These are phyloP conservation scores for Penicillium polonicum DNA, from an alignment of 2,329 filamentous ascomycete species.

Conservation along the genomic window DNA sequence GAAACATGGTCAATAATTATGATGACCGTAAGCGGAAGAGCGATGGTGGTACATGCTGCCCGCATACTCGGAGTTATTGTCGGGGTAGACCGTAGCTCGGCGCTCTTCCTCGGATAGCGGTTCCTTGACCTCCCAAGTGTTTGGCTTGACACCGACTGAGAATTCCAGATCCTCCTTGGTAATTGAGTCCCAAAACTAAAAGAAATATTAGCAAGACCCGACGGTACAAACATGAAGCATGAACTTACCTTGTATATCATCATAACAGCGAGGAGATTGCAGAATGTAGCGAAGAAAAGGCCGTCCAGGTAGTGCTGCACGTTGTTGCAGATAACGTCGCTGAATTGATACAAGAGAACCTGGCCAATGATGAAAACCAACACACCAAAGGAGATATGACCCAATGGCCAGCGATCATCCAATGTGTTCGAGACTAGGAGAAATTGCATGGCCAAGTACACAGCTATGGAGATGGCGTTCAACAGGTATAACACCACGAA, in stretches of 20 bases:
- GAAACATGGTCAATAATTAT: conserved; percentile 33
- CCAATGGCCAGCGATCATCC: conserved; percentile 92
- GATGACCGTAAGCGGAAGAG: conserved; percentile 38
- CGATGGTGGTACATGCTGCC: conserved; percentile 46
- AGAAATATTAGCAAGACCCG: conserved; percentile 29
- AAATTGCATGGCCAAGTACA: conserved; percentile 86
- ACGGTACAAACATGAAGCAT: neutral
- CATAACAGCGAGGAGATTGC: conserved; percentile 94
- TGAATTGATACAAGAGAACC: conserved; percentile 88
- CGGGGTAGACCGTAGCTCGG: conserved; percentile 68
- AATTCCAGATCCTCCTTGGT: conserved; percentile 98
- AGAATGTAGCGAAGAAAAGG: conserved; percentile 88
- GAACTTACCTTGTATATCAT: conserved; percentile 92
- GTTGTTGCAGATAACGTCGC: conserved; percentile 75
- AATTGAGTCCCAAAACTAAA: conserved; percentile 97
- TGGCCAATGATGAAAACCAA: conserved; percentile 92
- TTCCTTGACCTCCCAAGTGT: conserved; percentile 99
- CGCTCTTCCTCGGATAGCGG: conserved; percentile 77
- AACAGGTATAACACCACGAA: conserved; percentile 91
- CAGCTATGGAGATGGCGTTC: conserved; percentile 79
- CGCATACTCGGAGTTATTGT: conserved; percentile 50
- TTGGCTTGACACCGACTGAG: conserved; percentile 89
- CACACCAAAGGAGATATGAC: conserved; percentile 84
- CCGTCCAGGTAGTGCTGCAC: conserved; percentile 93
- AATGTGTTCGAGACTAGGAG: conserved; percentile 85